Evolutionary conservation across 2,329 filamentous ascomycete species (phyloP), one percentile per base, ranked within the genome.

Genomic region (Neoscytalidium dimidiatum): DNA sequence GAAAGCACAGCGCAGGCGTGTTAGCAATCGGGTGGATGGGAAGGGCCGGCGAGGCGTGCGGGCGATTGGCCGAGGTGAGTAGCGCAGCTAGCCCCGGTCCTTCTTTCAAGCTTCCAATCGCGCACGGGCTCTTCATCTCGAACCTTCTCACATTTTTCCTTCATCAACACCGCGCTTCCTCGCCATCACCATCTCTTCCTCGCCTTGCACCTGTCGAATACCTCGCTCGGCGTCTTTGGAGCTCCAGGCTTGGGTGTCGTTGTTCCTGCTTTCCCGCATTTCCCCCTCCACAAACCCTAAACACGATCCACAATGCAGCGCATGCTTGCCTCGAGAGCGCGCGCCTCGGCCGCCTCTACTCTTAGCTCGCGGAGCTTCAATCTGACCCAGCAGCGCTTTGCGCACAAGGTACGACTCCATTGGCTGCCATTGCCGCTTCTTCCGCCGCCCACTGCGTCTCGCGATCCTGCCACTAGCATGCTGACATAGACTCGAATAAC

Each of bases 341-440:
- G 92, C 84, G 89, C 92, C 78, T 91, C 92, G 72, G 88, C 90
- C 84, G 88, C 94, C 74, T 90, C 88, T 70, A 86, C 90, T 68
- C 74, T 80, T 64, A 79, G 82, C 71, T 81, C 78, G 74, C 79
- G 84, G 75, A 78, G 86, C 85, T 78, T 92, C 74, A 86, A 82
- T 79, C 84, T 92, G 73, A 92, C 96, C 81, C 94, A 98, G 84
- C 88, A 96, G 80, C 88, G 95, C 79, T 99, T 96, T 80, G 92
- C 94, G 71, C 94, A 98, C 88, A 98, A 98, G 92, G 93, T 96
- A 85, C 57, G 84, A 26, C 13, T 28, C 41, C 52, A 65, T 65
- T 65, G 53, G 21, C n/a, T 4, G 7, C 29, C 31, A 7, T 7
- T 19, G 4, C 31, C n/a, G 35, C 48, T 21, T 31, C 3, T 41